phyloP scores from a whole-genome alignment of 2,329 filamentous ascomycete genomes.

The Plenodomus tracheiphilus region DNA sequence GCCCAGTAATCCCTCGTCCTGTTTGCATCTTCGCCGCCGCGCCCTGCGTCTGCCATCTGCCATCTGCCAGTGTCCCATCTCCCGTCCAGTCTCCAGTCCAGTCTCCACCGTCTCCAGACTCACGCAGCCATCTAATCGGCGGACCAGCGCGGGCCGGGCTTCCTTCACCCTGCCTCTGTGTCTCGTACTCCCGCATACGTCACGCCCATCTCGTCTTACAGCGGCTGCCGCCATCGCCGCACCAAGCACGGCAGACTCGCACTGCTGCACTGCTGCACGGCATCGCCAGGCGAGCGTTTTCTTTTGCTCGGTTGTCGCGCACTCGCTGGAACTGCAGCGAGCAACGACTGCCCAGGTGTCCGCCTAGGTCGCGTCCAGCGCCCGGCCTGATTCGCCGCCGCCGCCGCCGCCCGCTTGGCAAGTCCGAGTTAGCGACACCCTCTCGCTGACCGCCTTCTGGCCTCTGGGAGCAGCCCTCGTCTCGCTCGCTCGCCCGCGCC shows the following conservation, averaged over 20 bases:
- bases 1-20: slow-evolving; percentile 4
- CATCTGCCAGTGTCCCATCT: not conserved
- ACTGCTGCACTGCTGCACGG: slow-evolving; percentile 16
- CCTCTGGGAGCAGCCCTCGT: slow-evolving; percentile 8
- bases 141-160: slow-evolving; percentile 20
- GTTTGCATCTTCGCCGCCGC: not conserved
- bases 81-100: not conserved
- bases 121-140: slow-evolving; percentile 3
- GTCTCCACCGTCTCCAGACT: not conserved
- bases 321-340: slow-evolving; percentile 14
- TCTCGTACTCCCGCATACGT: slow-evolving; percentile 16
- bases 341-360: too few species aligned
- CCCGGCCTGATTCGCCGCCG: slow-evolving; percentile 35
- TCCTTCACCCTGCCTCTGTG: slow-evolving; percentile 8
- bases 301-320: slow-evolving; percentile 23
- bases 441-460: slow-evolving; percentile 36
- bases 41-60: not conserved
- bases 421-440: slow-evolving; percentile 19
- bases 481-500: too few species aligned
- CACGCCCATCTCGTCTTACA: slow-evolving; percentile 22
- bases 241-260: not conserved
- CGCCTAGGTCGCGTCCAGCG: too few species aligned
- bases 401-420: slow-evolving; percentile 27
- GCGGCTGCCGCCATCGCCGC: slow-evolving; percentile 17
- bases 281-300: slow-evolving; percentile 12